Evolutionary conservation across 345 rosid species (phyloP), one percentile per base, ranked within the genome.

Genomic region (Salix suchowensis): DNA sequence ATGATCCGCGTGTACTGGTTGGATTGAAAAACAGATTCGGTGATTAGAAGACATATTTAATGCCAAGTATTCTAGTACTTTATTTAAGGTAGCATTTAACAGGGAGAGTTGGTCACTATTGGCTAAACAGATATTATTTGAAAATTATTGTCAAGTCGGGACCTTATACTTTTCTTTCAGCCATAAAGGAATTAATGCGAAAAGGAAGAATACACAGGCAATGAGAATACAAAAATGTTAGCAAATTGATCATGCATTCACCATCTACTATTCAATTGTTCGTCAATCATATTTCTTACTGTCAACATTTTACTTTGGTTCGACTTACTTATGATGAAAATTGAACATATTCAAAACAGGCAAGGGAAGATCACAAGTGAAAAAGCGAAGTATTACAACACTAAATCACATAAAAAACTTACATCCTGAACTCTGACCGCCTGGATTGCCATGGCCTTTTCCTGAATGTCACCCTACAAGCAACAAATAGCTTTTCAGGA

Each of bases 371-470:
- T 60, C 21, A 16, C 16, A 19, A 40, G 44, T 34, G 30, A 24
- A 50, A 34, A 21, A 13, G 42, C 5, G 13, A 36, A 68, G 36
- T 15, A 61, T 60, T n/a, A 46, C 18, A 66, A 40, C 55, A 71
- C 71, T 39, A 67, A 8, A 60, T 67, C 28, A 44, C 15, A 71
- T 34, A 67, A 52, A 55, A 58, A 80, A 84, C 88, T 88, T 88
- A 94, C 99, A 86, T 94, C 97, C 89, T 92, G 88, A 65, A 96
- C 97, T 91, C 97, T 83, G 77, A 91, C 98, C 71, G 84, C 89
- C 87, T 94, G 99, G 73, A 96, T 86, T 52, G 97, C 90, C 71
- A 87, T 86, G 79, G 98, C 98, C 81, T 90, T 94, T 71, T 91
- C 99, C 85, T 91, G 98, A 79, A 96, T 88, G 82, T 89, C 95